These are phyloP conservation scores for Cytidiella melzeri DNA, from an alignment of 768 basidiomycete genomes.

Conservation along the genomic window DNA sequence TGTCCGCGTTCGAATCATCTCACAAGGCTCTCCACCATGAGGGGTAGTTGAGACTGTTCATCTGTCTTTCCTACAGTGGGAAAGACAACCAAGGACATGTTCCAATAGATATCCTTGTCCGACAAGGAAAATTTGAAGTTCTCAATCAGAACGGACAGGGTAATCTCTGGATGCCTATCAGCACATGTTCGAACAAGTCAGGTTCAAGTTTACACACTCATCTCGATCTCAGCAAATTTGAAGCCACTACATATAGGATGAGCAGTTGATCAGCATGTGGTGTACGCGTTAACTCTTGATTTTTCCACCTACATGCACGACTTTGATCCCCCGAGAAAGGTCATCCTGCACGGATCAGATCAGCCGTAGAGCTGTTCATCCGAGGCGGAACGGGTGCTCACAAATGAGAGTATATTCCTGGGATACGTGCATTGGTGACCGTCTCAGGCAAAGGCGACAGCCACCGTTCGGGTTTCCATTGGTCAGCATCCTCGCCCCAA, in stretches of 20 bases:
- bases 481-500: constrained; percentile 43
- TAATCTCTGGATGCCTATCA: constrained; percentile 4
- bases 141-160: constrained; percentile 1
- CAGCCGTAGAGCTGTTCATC: background rate
- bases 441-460: constrained; percentile 25
- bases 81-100: background rate
- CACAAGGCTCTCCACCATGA: constrained; percentile 2
- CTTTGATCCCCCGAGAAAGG: constrained; percentile 17
- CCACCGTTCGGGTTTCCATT: constrained; percentile 52
- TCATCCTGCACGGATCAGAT: constrained; percentile 13
- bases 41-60: background rate
- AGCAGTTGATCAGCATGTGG: background rate
- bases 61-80: constrained; percentile 1
- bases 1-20: too few species aligned
- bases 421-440: constrained; percentile 11
- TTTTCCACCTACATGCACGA: constrained; percentile 18
- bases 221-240: constrained; percentile 5
- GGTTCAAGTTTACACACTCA: background rate
- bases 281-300: background rate
- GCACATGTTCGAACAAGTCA: background rate
- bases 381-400: background rate
- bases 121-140: constrained; percentile 3
- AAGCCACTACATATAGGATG: constrained; percentile 3
- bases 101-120: constrained; percentile 3
- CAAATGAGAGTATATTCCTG: constrained; percentile 17